A percentile compares a stretch with the other conserved stretches of the same genome.
These are phyloP conservation scores for Adansonia rubrostipa DNA, from an alignment of 441 rosid species.

Conservation along the genomic window DNA sequence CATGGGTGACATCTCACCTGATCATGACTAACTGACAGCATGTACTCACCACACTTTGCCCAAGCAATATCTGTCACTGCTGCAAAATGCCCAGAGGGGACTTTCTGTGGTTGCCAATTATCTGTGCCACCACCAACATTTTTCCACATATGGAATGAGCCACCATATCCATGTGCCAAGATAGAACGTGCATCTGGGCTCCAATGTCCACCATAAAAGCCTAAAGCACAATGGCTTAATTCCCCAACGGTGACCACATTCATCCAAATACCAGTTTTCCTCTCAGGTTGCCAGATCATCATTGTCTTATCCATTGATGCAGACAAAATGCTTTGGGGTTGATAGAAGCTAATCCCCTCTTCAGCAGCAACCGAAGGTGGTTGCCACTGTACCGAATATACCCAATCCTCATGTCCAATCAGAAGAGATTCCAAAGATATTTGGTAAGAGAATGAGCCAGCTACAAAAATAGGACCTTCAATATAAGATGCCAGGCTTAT, in stretches of 20 bases:
- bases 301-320: conserved; percentile 98
- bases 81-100: conserved; percentile 93
- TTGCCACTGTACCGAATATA: conserved; percentile 95
- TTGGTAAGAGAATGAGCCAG: conserved; percentile 76
- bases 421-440: conserved; percentile 91
- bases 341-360: conserved; percentile 45
- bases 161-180: conserved; percentile 94
- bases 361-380: conserved; percentile 53
- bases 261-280: conserved; percentile 88
- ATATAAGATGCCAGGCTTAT: conserved; percentile 81
- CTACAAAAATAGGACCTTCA: conserved; percentile 77
- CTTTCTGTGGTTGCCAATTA: conserved; percentile 88
- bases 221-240: conserved; percentile 94
- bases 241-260: conserved; percentile 97
- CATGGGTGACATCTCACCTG: conserved; percentile 58
- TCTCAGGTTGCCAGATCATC: conserved; percentile 99
- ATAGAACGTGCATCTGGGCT: conserved; percentile 65
- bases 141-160: conserved; percentile 88
- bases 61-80: conserved; percentile 82
- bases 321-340: conserved; percentile 77
- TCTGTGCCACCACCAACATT: conserved; percentile 64
- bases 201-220: conserved; percentile 99
- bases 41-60: conserved; percentile 74
- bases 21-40: conserved; percentile 90
- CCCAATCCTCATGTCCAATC: conserved; percentile 98